Base-by-base conservation (phyloP, 306 rosid species). In the Trifolium fragiferum region DNA sequence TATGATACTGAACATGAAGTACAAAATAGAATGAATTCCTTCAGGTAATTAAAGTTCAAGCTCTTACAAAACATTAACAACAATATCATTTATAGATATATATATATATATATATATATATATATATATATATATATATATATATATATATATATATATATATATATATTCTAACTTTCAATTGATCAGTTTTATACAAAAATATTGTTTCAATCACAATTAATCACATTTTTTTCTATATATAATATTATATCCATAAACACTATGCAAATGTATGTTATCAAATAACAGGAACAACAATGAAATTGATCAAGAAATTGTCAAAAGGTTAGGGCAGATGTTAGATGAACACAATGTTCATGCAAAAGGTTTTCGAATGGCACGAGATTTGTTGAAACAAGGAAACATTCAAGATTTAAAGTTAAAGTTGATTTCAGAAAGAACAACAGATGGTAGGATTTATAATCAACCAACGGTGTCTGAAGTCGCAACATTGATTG, bases 21-120 rank as follows among this genome's bases (percentile, higher is more conserved):
- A 0, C 3, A 15, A 2, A 8, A 62, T 7, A 15, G 25, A 15
- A 4, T 33, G 0, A 0, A 2, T 0, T 2, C 5, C 0, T 0
- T 61, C 0, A 62, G 25, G 46, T 33, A 7, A 0, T 1, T n/a
- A 3, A 1, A 1, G 0, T 32, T 0, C 4, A 0, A 0, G 5
- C 0, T 33, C 4, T 33, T 33, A 6, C 4, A n/a, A n/a, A n/a
- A 6, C 0, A 0, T 7, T 5, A 21, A 3, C 0, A 6, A 7
- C 14, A 30, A 13, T 6, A 1, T 1, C 2, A 6, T 33, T 33
- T 33, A 6, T 4, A 33, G 1, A n/a, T n/a, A n/a, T n/a, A n/a
- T n/a, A n/a, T n/a, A n/a, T n/a, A n/a, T n/a, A n/a, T n/a, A n/a
- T n/a, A n/a, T n/a, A n/a, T n/a, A n/a, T n/a, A n/a, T n/a, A n/a